Base-by-base conservation (phyloP, 1,284 basidiomycete species). In the Trametes polyzona region DNA sequence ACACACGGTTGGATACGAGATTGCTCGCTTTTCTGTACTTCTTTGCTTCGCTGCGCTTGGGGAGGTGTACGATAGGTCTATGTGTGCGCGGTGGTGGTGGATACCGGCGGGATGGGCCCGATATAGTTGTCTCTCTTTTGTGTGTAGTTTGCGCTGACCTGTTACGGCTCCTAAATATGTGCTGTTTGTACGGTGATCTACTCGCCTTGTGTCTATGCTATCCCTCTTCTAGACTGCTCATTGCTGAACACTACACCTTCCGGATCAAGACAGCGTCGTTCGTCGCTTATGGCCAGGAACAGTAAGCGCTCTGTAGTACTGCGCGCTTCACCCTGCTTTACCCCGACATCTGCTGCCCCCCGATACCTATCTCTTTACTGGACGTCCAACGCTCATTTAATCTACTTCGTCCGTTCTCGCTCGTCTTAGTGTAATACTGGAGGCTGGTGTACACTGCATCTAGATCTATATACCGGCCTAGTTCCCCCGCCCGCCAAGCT, bases 211-310 rank as follows among this genome's bases (percentile, higher is more conserved):
- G 29, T 17, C 30, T 47, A 52, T 54, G 37, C 37, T 32, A 44
- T 40, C 17, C n/a, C 24, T 27, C 26, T 32, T 17, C 29, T 35
- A 9, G 23, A 26, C 24, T 33, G 21, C 10, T 19, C 10, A 17
- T 21, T 21, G 16, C n/a, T 32, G 47, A 55, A 48, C 46, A 55
- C 53, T 55, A 55, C 46, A 55, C 53, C 53, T 55, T 55, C 53
- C 53, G 17, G 39, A 55, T 48, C 53, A 55, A 55, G 53, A n/a
- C 53, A 55, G 23, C 12, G 17, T 42, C 32, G 53, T 55, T 55
- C 53, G 53, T 48, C 53, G 53, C 46, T 55, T 55, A 48, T 4
- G 30, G 11, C 8, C 12, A 16, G 27, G 12, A n/a, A 17, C 21
- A 41, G 12, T 32, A 52, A 52, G 50, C 50, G 50, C 50, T 30